phyloP scores from a whole-genome alignment of 805 yeast genomes.

The Candida glaebosa region DNA sequence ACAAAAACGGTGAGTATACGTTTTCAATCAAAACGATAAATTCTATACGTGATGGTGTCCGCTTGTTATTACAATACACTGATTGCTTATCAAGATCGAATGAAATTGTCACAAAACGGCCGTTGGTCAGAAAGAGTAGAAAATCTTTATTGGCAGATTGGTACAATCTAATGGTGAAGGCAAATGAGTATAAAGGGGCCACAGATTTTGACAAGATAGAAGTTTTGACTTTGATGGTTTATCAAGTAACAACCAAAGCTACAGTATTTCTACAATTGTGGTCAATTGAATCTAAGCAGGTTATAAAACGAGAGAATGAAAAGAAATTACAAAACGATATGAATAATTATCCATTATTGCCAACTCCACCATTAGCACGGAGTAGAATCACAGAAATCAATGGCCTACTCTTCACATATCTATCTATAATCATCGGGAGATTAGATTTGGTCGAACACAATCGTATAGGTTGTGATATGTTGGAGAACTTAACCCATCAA shows the following conservation, averaged over 20 bases:
- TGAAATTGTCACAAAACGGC: slow-evolving; percentile 60
- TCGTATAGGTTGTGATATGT: slow-evolving; percentile 60
- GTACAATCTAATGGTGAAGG: slow-evolving; percentile 74
- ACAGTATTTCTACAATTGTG: slow-evolving; percentile 65
- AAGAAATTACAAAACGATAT: slow-evolving; percentile 31
- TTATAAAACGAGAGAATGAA: slow-evolving; percentile 32
- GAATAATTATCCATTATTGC: slow-evolving; percentile 44
- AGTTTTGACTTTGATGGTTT: slow-evolving; percentile 58
- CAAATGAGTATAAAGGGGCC: slow-evolving; percentile 70
- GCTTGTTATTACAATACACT: slow-evolving; percentile 58
- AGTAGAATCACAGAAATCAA: slow-evolving; percentile 64
- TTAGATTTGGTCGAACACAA: slow-evolving; percentile 75
- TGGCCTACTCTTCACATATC: slow-evolving; percentile 54
- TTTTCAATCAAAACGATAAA: slow-evolving; percentile 58
- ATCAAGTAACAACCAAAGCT: slow-evolving; percentile 65
- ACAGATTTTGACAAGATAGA: slow-evolving; percentile 55
- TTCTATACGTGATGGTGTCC: slow-evolving; percentile 70
- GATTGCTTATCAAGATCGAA: slow-evolving; percentile 74
- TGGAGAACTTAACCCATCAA: slow-evolving; percentile 68
- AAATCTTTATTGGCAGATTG: slow-evolving; percentile 74
- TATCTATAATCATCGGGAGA: slow-evolving; percentile 70
- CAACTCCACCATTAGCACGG: slow-evolving; percentile 57
- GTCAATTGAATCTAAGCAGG: slow-evolving; percentile 58
- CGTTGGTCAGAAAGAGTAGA: slow-evolving; percentile 59
- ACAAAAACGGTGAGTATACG: slow-evolving; percentile 39